A percentile compares a stretch with the other conserved stretches of the same genome.
These are phyloP conservation scores for Aspergillus sp. DNA, from an alignment of 2,329 filamentous ascomycete genomes.

Conservation along the genomic window DNA sequence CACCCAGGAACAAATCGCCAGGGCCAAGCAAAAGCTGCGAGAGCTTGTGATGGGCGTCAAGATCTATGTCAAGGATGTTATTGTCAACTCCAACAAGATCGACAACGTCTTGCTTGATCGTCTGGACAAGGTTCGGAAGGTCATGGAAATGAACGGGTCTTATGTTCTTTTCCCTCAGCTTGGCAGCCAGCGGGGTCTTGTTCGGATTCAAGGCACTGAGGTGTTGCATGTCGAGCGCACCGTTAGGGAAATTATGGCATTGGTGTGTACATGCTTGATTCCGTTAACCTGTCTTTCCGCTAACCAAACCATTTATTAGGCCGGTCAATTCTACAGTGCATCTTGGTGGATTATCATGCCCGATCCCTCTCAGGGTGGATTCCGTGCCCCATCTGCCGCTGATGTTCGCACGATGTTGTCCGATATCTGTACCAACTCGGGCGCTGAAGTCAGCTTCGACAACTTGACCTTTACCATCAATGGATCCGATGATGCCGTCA, in stretches of 20 bases:
- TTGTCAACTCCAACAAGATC: constrained; percentile 85
- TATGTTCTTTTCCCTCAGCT: constrained; percentile 89
- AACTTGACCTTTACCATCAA: constrained; percentile 91
- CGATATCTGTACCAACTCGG: constrained; percentile 93
- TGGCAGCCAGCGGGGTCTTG: constrained; percentile 75
- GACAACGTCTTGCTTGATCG: constrained; percentile 89
- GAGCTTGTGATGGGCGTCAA: constrained; percentile 78
- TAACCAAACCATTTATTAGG: constrained; percentile 45
- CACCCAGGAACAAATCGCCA: constrained; percentile 73
- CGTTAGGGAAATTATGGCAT: constrained; percentile 89
- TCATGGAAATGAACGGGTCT: constrained; percentile 93
- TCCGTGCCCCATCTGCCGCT: constrained; percentile 55
- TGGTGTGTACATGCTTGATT: constrained; percentile 54
- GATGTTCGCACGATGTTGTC: constrained; percentile 88
- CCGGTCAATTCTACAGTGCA: constrained; percentile 95
- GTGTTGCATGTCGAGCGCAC: constrained; percentile 92
- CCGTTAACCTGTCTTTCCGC: neutral
- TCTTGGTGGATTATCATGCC: constrained; percentile 89
- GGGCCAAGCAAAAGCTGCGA: constrained; percentile 86
- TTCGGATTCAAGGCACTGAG: constrained; percentile 89
- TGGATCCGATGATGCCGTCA: constrained; percentile 93
- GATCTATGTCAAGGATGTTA: constrained; percentile 85
- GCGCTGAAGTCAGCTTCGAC: constrained; percentile 90
- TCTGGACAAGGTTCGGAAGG: constrained; percentile 94
- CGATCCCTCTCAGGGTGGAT: constrained; percentile 57